phyloP scores from a whole-genome alignment of 2,329 filamentous ascomycete species.

The Alternaria sp. region DNA sequence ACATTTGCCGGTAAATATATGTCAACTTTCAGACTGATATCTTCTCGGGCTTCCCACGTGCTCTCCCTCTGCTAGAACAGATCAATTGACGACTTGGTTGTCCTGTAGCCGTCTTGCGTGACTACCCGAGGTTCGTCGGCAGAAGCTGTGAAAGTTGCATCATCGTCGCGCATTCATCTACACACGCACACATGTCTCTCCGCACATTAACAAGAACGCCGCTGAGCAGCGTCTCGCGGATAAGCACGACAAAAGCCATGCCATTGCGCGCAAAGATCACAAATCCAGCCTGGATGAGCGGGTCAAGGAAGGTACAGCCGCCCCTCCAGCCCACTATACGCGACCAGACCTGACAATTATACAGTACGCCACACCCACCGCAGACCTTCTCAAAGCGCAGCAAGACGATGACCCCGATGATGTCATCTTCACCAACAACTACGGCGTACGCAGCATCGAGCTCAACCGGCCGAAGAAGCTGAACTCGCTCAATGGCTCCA shows the following conservation, averaged over 20 bases:
- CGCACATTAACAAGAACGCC: slow-evolving; percentile 51
- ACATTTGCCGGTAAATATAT: slow-evolving; percentile 20
- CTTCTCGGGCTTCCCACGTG: too few relatives aligned
- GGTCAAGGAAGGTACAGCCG: slow-evolving; percentile 59
- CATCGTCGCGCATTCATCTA: slow-evolving; percentile 23
- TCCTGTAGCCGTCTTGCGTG: slow-evolving; percentile 12
- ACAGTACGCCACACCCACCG: slow-evolving; percentile 48
- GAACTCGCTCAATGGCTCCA: slow-evolving; percentile 91
- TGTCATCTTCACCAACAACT: slow-evolving; percentile 88
- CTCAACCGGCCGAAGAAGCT: slow-evolving; percentile 92
- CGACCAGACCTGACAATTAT: slow-evolving; percentile 21
- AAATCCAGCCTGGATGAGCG: slow-evolving; percentile 63
- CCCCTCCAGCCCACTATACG: slow-evolving; percentile 6
- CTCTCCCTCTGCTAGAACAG: neutral
- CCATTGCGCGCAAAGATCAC: slow-evolving; percentile 80
- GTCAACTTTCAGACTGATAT: neutral
- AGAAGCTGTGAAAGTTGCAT: slow-evolving; percentile 41
- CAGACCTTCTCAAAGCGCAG: slow-evolving; percentile 60
- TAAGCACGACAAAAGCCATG: slow-evolving; percentile 62
- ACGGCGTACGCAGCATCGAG: slow-evolving; percentile 89
- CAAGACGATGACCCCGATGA: slow-evolving; percentile 81
- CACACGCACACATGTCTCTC: slow-evolving; percentile 55
- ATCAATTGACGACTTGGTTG: neutral
- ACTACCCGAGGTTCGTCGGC: slow-evolving; percentile 51
- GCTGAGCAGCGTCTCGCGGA: slow-evolving; percentile 51